Evolutionary conservation across 169 alveolate genomes (phyloP).

Genomic region (Eimeria sp.): DNA sequence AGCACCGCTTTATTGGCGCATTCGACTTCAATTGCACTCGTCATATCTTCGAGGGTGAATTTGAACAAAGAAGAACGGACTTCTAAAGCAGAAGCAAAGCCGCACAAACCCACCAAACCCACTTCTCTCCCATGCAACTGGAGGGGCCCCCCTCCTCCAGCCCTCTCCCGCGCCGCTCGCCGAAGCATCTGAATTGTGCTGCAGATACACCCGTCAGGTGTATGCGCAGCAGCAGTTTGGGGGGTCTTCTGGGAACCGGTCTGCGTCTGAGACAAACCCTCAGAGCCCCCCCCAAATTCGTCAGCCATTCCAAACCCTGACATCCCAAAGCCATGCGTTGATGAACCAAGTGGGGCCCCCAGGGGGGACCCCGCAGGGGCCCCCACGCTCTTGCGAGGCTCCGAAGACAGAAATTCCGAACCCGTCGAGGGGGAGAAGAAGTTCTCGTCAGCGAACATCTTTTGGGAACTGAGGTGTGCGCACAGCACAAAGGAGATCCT

Average conservation of each 20-base stretch:
- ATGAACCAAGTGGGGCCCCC: neutral
- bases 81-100: conserved; percentile 22
- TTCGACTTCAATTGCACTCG: conserved; percentile 41
- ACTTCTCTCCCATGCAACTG: conserved; percentile 35
- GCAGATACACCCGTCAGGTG: conserved; percentile 31
- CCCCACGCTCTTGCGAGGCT: conserved; percentile 33
- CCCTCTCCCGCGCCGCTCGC: neutral
- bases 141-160: conserved; percentile 28
- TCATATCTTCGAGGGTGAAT: conserved; percentile 38
- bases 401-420: neutral
- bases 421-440: neutral
- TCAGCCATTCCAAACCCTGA: neutral
- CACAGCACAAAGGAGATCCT: neutral
- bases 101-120: conserved; percentile 55
- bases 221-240: neutral
- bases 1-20: neutral
- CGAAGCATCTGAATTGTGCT: neutral
- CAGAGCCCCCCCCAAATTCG: neutral
- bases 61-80: conserved; percentile 45
- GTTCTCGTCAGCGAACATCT: conserved; percentile 38
- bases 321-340: neutral
- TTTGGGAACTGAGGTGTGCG: neutral
- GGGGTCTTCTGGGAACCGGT: neutral
- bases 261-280: neutral
- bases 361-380: too few species aligned